Evolutionary conservation across 306 rosid species (phyloP).

Genomic region (Styphnolobium japonicum): DNA sequence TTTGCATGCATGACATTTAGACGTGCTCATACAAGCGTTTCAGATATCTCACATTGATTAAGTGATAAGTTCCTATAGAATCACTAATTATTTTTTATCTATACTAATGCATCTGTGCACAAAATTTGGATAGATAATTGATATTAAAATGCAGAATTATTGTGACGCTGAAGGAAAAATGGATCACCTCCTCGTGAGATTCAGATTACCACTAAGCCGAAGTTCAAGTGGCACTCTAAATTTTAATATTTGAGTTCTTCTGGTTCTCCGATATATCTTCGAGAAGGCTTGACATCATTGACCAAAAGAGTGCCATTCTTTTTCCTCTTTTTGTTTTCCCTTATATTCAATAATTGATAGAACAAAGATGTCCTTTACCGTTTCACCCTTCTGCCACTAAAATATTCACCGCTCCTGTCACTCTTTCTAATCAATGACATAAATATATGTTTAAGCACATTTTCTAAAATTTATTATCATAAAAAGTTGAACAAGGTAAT

Average conservation of each 20-base stretch:
- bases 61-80: too few relatives aligned
- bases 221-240: not conserved
- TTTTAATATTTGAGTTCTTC: not conserved
- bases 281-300: constrained; percentile 14
- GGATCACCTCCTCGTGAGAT: not conserved
- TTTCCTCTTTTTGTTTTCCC: not conserved
- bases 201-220: not conserved
- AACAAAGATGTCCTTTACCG: not conserved
- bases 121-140: not conserved
- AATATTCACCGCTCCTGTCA: not conserved
- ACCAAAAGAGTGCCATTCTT: not conserved
- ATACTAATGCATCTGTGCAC: not conserved
- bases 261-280: not conserved
- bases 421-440: constrained; percentile 23
- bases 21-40: not conserved
- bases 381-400: not conserved
- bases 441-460: constrained; percentile 3
- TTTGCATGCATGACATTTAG: constrained; percentile 8
- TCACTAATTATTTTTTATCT: not conserved
- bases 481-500: constrained; percentile 17
- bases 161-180: not conserved
- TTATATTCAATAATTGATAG: not conserved
- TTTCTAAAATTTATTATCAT: constrained; percentile 4
- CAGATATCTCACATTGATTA: too few relatives aligned
- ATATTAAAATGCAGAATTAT: not conserved